These are phyloP conservation scores for Dioscorea dumetorum DNA, from an alignment of 106 monocot genomes.

Conservation along the genomic window DNA sequence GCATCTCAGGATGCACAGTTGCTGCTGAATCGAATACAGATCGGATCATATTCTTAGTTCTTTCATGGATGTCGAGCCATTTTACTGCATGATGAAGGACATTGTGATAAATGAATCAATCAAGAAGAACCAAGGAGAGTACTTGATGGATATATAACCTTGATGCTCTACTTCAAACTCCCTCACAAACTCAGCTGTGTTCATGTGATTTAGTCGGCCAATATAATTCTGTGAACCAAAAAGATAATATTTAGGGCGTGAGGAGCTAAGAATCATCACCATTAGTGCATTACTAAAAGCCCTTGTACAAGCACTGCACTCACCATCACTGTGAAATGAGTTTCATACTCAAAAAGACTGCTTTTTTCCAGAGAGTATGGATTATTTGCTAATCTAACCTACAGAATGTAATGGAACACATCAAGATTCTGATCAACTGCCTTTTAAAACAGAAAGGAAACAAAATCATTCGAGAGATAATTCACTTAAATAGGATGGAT, in stretches of 20 bases:
- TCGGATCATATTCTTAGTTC: conserved; percentile 59
- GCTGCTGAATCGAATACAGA: conserved; percentile 83
- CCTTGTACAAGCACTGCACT: conserved; percentile 3
- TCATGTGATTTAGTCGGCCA: conserved; percentile 86
- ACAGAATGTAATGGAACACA: conserved; percentile 5
- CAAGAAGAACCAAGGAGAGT: neutral
- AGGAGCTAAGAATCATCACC: neutral
- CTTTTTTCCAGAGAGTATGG: conserved; percentile 66
- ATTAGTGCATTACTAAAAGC: neutral
- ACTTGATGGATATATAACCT: conserved; percentile 34
- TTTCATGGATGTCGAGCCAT: conserved; percentile 86
- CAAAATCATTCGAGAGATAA: no score
- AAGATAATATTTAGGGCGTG: neutral
- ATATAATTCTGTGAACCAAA: conserved; percentile 66
- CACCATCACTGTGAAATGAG: conserved; percentile 99
- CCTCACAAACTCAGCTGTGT: conserved; percentile 66
- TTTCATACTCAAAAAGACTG: conserved; percentile 98
- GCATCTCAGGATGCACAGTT: conserved; percentile 83
- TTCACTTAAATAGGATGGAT: no score
- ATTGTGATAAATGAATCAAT: neutral
- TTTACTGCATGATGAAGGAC: conserved; percentile 42
- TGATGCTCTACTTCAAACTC: conserved; percentile 94
- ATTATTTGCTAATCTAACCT: conserved; percentile 95
- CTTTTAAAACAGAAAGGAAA: no score
- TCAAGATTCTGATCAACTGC: no score